Percentiles rank a stretch among this genome's conserved stretches.
These are phyloP conservation scores for Larix sibirica DNA, from an alignment of 83 land plant species.

Conservation along the genomic window DNA sequence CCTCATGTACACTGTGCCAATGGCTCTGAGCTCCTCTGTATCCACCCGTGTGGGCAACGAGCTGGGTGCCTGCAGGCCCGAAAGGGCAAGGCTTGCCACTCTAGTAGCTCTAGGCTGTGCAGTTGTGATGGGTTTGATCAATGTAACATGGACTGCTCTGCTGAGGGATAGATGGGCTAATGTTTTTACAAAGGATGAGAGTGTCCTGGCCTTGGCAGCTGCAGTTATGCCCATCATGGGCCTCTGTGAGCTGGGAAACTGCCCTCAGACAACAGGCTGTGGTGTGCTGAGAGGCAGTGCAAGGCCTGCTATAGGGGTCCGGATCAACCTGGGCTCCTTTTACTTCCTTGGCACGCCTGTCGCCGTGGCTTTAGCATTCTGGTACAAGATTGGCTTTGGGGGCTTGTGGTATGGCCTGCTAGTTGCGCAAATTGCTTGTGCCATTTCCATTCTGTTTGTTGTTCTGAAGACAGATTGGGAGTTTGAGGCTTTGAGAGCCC, in stretches of 20 bases:
- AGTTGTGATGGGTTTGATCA: constrained; percentile 24
- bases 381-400: constrained; percentile 29
- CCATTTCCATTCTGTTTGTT: constrained; percentile 18
- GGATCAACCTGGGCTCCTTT: constrained; percentile 41
- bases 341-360: constrained; percentile 46
- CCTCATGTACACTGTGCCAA: constrained; percentile 48
- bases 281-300: constrained; percentile 49
- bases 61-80: constrained; percentile 59
- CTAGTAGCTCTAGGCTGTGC: constrained; percentile 44
- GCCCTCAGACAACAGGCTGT: constrained; percentile 51
- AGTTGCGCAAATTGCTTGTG: constrained; percentile 37
- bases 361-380: constrained; percentile 38
- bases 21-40: constrained; percentile 47
- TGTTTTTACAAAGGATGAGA: constrained; percentile 30
- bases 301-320: constrained; percentile 35
- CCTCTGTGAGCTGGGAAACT: constrained; percentile 40
- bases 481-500: constrained; percentile 34
- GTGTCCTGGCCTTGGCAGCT: constrained; percentile 28
- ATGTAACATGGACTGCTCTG: constrained; percentile 30
- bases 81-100: constrained; percentile 34
- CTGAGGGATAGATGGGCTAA: constrained; percentile 27
- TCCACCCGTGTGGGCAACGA: constrained; percentile 70
- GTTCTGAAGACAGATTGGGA: constrained; percentile 44
- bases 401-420: constrained; percentile 49
- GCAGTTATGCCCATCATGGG: constrained; percentile 43